Evolutionary conservation across 2,329 filamentous ascomycete genomes (phyloP), one percentile per base, ranked within the genome.

Genomic region (Aspergillus sp.): DNA sequence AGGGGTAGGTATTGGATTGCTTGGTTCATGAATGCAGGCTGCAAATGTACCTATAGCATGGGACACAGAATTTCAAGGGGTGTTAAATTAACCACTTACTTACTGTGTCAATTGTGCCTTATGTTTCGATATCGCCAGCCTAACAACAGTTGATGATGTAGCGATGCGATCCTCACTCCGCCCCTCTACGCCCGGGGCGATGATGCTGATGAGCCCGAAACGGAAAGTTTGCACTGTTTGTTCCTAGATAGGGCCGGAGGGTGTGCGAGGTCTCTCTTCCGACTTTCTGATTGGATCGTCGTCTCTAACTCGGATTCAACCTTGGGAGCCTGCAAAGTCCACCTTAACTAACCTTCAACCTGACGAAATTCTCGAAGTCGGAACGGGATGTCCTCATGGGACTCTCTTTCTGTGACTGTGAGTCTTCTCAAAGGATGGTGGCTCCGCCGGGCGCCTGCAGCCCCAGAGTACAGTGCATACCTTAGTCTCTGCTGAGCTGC

Each of bases 221-320:
- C 31, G 41, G 52, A 37, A 5, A 19, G 50, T 68, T 68, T 68
- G 66, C 65, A 64, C 9, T 65, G 66, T 68, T 68, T 68, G 65
- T 44, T 58, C 46, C 6, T 27, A 37, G 52, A 57, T 59, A 7
- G n/a, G 35, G 4, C 11, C 3, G 21, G 11, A 24, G 11, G 12
- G 9, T 58, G 59, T 58, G 59, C 57, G 58, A 64, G 58, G 56
- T 23, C 2, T 31, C 15, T 37, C 19, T 27, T 14, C n/a, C n/a
- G 14, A 19, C 23, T 9, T 8, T 45, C 39, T 39, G 46, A 56
- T 53, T 46, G 41, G 50, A 24, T 14, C 7, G 15, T 37, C 4
- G 8, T 52, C 17, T 23, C 8, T 2, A 12, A 24, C 21, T n/a
- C 39, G 7, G 33, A 35, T 37, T 37, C 35, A 31, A 31, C 27